Evolutionary conservation across 1,139 yeast species (phyloP).

Genomic region (Suhomyces ambrosiae): DNA sequence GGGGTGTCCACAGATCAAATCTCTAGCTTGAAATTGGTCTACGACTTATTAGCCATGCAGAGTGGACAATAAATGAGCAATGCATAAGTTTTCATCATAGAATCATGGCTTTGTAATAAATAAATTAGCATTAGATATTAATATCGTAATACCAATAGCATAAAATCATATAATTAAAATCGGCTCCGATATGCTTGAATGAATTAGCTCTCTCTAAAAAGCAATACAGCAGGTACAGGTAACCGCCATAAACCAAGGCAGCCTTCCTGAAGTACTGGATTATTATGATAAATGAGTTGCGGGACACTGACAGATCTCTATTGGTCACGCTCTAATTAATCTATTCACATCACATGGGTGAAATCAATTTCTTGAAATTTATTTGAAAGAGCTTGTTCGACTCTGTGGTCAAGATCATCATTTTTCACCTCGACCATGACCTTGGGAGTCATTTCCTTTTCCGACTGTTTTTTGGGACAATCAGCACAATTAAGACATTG

Average conservation of each 20-base stretch:
- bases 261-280: too few species aligned
- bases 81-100: not conserved
- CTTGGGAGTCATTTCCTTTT: conserved; percentile 3
- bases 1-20: conserved; percentile 16
- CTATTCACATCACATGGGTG: conserved; percentile 6
- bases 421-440: conserved; percentile 9
- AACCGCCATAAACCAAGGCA: too few species aligned
- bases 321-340: not conserved
- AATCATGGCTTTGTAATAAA: not conserved
- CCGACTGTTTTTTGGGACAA: conserved; percentile 24
- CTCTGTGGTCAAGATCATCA: conserved; percentile 6
- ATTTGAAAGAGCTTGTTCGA: conserved; percentile 3
- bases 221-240: too few species aligned
- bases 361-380: conserved; percentile 9
- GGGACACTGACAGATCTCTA: too few species aligned
- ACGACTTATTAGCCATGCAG: conserved; percentile 35
- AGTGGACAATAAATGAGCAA: conserved; percentile 1
- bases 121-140: not conserved
- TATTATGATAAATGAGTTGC: too few species aligned
- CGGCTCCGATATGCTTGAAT: too few species aligned
- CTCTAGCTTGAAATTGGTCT: conserved; percentile 30
- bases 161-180: not conserved
- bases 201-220: too few species aligned
- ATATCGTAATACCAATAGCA: not conserved
- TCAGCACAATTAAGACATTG: conserved; percentile 32